phyloP scores from a whole-genome alignment of 164 flowering plant species.

The Nymphaea thermarum region DNA sequence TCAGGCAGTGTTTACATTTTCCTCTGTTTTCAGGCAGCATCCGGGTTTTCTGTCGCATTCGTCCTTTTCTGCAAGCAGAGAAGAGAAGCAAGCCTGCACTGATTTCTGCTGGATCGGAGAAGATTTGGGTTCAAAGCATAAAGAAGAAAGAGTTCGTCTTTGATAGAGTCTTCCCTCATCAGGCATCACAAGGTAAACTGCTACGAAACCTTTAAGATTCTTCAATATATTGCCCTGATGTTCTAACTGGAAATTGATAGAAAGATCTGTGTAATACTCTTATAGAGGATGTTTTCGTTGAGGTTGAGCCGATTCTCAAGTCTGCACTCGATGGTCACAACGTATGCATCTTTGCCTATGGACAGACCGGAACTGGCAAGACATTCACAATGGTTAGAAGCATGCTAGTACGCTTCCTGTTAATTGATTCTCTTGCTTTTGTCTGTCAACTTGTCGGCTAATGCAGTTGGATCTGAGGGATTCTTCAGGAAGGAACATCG shows the following conservation, averaged over 20 bases:
- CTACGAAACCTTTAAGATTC: background rate
- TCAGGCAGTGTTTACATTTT: background rate
- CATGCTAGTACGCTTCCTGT: background rate
- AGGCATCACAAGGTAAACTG: slow-evolving; percentile 50
- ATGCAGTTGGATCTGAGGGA: slow-evolving; percentile 1
- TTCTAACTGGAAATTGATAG: background rate
- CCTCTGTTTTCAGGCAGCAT: slow-evolving; percentile 44
- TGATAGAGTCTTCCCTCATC: slow-evolving; percentile 56
- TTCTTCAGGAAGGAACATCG: slow-evolving; percentile 40
- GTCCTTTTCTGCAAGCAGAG: slow-evolving; percentile 34
- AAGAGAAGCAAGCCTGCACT: slow-evolving; percentile 31
- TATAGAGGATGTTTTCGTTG: slow-evolving; percentile 51
- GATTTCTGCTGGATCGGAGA: slow-evolving; percentile 34
- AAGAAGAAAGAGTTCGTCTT: slow-evolving; percentile 46
- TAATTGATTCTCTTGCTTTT: background rate
- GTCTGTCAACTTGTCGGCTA: background rate
- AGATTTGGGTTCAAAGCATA: slow-evolving; percentile 29
- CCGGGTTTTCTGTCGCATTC: slow-evolving; percentile 67
- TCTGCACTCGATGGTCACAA: slow-evolving; percentile 62
- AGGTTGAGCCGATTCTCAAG: slow-evolving; percentile 54
- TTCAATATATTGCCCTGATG: background rate
- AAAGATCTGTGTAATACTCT: slow-evolving; percentile 1
- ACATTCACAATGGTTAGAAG: slow-evolving; percentile 58
- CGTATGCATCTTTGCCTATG: slow-evolving; percentile 62
- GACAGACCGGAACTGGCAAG: slow-evolving; percentile 70